Base-by-base conservation (phyloP, 306 rosid genomes). In the Quercus agrifolia region DNA sequence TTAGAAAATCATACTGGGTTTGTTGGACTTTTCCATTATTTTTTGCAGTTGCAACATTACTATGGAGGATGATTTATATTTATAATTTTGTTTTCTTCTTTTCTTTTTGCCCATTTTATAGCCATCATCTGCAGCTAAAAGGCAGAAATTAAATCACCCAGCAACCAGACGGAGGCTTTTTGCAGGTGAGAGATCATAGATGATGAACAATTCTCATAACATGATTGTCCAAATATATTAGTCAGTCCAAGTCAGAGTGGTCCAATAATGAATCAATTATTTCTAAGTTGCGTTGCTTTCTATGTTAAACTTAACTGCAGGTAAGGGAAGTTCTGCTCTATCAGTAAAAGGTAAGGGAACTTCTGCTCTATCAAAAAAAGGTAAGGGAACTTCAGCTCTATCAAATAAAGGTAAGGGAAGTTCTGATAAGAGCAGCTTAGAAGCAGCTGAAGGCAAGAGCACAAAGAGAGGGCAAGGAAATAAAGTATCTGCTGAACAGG, bases 51-150 rank as follows among this genome's bases (percentile, higher is more conserved):
- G 5, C 8, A 21, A 27, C 21, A 17, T 21, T 49, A 57, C 57
- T 27, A n/a, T 27, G 49, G 71, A 25, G 76, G 76, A 19, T 63
- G 75, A 33, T 52, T 73, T 73, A 76, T 82, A 12, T 49, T 73
- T 31, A 13, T 85, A 46, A 21, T 62, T 80, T 28, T 78, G 66
- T 25, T 61, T 77, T 75, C 80, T 70, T 80, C 20, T 49, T 82
- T 77, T 4, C 51, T 74, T 33, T 75, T 15, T 83, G 77, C 82
- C 78, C 70, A 51, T 85, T 72, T 44, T 77, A 95, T 77, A 95
- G 99, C 75, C 90, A 56, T 80, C 92, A 77, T 80, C 87, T 79
- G 80, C 88, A 63, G 86, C 85, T 18, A 90, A 86, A 86, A 82
- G 83, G 86, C 92, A 85, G 80, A 90, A 91, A 72, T 27, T 68